Percentiles rank a stretch among this genome's conserved stretches.
Evolutionary conservation across 2,329 filamentous ascomycete genomes (phyloP).

Genomic region (Aspergillus sp.): DNA sequence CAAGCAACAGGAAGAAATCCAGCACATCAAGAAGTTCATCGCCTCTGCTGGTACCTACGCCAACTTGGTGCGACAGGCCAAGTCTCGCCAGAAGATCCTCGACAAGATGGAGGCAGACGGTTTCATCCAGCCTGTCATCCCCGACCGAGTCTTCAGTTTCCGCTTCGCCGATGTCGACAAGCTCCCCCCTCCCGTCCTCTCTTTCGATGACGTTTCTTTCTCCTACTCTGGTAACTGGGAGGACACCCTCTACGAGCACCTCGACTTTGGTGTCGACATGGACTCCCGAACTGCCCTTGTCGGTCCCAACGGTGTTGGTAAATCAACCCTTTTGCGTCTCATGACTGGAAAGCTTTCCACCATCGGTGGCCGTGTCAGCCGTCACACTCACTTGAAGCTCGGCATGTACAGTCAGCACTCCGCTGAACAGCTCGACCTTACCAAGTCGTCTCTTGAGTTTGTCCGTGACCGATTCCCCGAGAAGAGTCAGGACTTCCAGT

Average conservation of each 20-base stretch:
- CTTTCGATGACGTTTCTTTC: conserved; percentile 96
- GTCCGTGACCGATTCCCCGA: conserved; percentile 90
- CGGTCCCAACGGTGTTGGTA: conserved; percentile 98
- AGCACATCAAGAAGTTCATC: conserved; percentile 99
- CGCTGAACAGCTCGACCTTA: conserved; percentile 95
- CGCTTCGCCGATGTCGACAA: conserved; percentile 98
- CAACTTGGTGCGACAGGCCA: conserved; percentile 98
- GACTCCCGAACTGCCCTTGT: conserved; percentile 96
- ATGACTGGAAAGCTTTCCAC: conserved; percentile 95
- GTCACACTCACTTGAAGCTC: conserved; percentile 97
- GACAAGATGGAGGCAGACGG: conserved; percentile 99
- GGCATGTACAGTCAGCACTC: conserved; percentile 99
- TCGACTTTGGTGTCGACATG: conserved; percentile 99
- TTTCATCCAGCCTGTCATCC: conserved; percentile 86
- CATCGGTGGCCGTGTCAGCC: conserved; percentile 75
- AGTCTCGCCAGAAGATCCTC: conserved; percentile 98
- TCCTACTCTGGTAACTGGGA: conserved; percentile 88
- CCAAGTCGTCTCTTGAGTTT: conserved; percentile 96
- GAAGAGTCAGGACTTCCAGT: conserved; percentile 96
- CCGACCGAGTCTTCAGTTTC: conserved; percentile 93
- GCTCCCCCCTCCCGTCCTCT: conserved; percentile 93
- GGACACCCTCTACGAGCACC: conserved; percentile 93
- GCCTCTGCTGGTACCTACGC: conserved; percentile 99
- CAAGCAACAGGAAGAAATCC: conserved; percentile 99
- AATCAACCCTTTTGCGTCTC: conserved; percentile 91